phyloP scores from a whole-genome alignment of 2,329 filamentous ascomycete genomes.

The Thelonectria rubi region DNA sequence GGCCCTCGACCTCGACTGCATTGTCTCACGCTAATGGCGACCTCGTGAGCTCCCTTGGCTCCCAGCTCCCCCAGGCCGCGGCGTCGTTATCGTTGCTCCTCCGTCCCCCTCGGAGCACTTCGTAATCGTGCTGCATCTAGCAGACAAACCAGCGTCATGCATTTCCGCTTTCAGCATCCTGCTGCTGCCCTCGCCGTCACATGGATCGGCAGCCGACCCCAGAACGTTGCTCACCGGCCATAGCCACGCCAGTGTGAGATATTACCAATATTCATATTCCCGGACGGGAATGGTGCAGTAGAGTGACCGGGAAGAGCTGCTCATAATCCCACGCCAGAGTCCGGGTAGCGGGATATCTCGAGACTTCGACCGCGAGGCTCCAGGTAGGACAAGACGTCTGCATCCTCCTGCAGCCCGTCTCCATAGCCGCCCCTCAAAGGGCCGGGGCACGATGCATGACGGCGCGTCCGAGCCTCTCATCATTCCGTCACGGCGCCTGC shows the following conservation, averaged over 20 bases:
- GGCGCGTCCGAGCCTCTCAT: slow-evolving; percentile 5
- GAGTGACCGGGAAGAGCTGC: slow-evolving; percentile 4
- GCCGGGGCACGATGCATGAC: slow-evolving; percentile 4
- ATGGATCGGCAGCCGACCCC: slow-evolving; percentile 37
- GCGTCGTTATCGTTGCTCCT: slow-evolving; percentile 32
- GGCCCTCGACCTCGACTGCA: slow-evolving; percentile 22
- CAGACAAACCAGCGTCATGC: slow-evolving; percentile 37
- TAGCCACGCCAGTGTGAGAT: slow-evolving; percentile 39
- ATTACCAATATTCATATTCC: slow-evolving; percentile 36
- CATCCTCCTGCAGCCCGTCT: slow-evolving; percentile 24
- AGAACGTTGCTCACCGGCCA: slow-evolving; percentile 39
- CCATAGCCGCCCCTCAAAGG: slow-evolving; percentile 21
- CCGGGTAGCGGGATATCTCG: slow-evolving; percentile 5
- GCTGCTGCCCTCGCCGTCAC: slow-evolving; percentile 39
- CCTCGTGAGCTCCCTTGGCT: slow-evolving; percentile 36
- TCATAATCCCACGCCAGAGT: slow-evolving; percentile 16
- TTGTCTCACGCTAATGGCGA: slow-evolving; percentile 38
- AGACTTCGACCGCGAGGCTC: neutral
- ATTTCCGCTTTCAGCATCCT: slow-evolving; percentile 41
- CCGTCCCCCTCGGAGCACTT: slow-evolving; percentile 23
- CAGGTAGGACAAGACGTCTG: slow-evolving; percentile 30
- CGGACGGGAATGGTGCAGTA: slow-evolving; percentile 11
- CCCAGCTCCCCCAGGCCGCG: slow-evolving; percentile 10
- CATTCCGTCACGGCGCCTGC: slow-evolving; percentile 15
- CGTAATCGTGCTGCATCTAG: slow-evolving; percentile 31